Conservation (phyloP, 1,284 basidiomycete genomes). For the Ceratobasidium papillatum region DNA sequence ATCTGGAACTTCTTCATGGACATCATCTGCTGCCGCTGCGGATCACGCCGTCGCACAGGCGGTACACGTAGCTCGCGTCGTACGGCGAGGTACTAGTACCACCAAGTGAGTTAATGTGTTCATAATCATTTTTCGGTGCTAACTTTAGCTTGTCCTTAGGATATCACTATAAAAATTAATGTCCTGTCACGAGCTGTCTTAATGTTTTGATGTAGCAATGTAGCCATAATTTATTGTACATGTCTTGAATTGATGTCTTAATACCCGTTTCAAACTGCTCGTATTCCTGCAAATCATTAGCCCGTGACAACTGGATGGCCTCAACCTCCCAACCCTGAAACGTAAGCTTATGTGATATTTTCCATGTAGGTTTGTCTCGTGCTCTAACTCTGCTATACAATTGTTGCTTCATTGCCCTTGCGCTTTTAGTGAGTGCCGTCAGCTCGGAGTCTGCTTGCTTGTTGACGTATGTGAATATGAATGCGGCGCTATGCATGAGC, state of each 20-base stretch:
- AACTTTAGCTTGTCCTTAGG: neutral
- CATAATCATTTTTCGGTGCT: neutral
- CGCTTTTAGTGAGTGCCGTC: no score
- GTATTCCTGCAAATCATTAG: no score
- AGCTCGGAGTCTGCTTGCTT: no score
- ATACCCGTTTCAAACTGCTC: no score
- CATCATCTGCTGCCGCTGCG: conserved; percentile 46
- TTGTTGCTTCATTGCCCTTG: no score
- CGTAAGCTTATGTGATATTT: no score
- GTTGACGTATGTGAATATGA: no score
- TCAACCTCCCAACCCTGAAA: no score
- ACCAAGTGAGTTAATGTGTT: neutral
- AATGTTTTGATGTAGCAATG: neutral
- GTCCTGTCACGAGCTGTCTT: neutral
- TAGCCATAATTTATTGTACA: neutral
- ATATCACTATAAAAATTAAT: neutral
- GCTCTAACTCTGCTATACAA: no score
- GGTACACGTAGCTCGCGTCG: neutral
- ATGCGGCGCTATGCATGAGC: no score
- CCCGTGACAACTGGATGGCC: no score
- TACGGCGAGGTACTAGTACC: conserved; percentile 6
- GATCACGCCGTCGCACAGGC: conserved; percentile 41
- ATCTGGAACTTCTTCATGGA: conserved; percentile 45
- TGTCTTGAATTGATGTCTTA: neutral
- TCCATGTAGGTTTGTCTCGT: no score